Evolutionary conservation across 495 filamentous ascomycete species (phyloP).

Genomic region (Jackrogersella multiformis): DNA sequence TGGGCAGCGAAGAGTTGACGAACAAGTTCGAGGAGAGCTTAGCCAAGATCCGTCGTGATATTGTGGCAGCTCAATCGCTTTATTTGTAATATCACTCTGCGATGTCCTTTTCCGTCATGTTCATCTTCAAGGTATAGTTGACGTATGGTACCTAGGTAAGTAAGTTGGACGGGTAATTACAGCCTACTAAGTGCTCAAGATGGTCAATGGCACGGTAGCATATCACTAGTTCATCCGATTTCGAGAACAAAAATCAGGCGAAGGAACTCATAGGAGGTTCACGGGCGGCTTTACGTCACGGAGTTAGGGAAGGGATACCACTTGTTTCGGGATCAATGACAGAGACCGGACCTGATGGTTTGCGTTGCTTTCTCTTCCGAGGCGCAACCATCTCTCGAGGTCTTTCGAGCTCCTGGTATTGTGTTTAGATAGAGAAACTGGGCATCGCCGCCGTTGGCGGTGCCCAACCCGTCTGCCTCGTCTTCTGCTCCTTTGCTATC

Average conservation of each 20-base stretch:
- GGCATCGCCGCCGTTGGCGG: constrained; percentile 41
- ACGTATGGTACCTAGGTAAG: neutral
- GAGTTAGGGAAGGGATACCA: constrained; percentile 41
- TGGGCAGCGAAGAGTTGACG: constrained; percentile 94
- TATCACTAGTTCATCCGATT: neutral
- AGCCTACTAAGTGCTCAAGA: neutral
- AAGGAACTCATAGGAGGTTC: neutral
- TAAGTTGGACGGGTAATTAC: neutral
- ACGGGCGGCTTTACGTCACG: constrained; percentile 3
- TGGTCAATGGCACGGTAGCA: neutral
- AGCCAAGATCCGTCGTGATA: constrained; percentile 85
- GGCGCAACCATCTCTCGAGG: constrained; percentile 23
- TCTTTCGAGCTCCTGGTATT: constrained; percentile 18
- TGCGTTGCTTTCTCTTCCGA: constrained; percentile 8
- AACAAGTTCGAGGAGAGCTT: constrained; percentile 85
- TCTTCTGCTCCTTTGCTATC: constrained; percentile 9
- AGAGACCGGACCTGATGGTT: constrained; percentile 23
- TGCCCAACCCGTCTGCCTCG: constrained; percentile 37
- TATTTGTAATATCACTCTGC: constrained; percentile 68
- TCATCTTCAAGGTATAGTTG: neutral
- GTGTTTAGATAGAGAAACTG: constrained; percentile 45
- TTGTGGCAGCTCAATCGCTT: constrained; percentile 91
- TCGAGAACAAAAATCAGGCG: neutral
- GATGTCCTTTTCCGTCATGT: neutral
- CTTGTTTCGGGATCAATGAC: constrained; percentile 34